These are phyloP conservation scores for Ochromonas danica DNA, from an alignment of 108 stramenopile genomes.

Conservation along the genomic window DNA sequence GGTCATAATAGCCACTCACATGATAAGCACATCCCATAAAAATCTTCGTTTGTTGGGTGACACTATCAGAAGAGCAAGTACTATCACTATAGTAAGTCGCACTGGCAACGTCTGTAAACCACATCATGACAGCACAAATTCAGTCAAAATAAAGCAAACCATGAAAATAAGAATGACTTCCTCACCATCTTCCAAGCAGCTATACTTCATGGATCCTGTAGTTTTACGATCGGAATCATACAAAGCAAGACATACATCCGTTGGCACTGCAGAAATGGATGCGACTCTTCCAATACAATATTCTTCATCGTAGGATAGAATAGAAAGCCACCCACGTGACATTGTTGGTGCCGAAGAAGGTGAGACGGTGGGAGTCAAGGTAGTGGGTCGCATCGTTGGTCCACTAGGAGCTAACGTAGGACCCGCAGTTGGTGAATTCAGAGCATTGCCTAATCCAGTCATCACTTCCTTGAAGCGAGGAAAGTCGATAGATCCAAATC, in stretches of 20 bases:
- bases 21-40: background rate
- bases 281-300: background rate
- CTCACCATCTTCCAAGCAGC: background rate
- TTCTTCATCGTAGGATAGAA: background rate
- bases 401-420: background rate
- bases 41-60: background rate
- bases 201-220: background rate
- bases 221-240: background rate
- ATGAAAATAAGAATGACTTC: background rate
- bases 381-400: background rate
- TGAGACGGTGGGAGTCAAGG: background rate
- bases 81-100: background rate
- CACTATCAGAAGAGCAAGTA: background rate
- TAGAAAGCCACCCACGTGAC: background rate
- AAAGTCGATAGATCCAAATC: conserved; percentile 28
- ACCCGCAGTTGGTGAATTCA: background rate
- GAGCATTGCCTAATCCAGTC: background rate
- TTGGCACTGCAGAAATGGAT: background rate
- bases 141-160: background rate
- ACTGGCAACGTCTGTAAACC: too few relatives aligned
- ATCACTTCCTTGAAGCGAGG: background rate
- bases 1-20: background rate
- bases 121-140: background rate
- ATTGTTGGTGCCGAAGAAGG: background rate
- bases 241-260: background rate